Conservation (phyloP, 495 filamentous ascomycete species). For the Neurospora sp. region DNA sequence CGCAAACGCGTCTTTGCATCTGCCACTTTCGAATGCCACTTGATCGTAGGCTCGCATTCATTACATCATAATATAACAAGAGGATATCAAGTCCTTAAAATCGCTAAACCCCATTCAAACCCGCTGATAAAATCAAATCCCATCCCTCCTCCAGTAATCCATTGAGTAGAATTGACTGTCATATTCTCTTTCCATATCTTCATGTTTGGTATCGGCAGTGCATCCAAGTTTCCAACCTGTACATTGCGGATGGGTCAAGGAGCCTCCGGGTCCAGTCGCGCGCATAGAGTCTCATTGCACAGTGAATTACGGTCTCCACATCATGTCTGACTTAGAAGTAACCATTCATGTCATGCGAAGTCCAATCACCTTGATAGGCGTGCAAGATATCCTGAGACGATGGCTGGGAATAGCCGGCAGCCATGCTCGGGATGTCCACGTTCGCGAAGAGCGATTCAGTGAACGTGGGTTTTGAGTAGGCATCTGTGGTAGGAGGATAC, state of each 20-base stretch:
- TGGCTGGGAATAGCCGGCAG: slow-evolving; percentile 29
- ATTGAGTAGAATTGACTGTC: not conserved
- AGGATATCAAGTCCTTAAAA: not conserved
- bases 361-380: slow-evolving; percentile 32
- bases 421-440: slow-evolving; percentile 25
- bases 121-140: not conserved
- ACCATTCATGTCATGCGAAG: slow-evolving; percentile 22
- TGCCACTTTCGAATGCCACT: not conserved
- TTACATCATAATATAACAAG: not conserved
- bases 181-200: not conserved
- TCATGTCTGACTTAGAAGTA: slow-evolving; percentile 10
- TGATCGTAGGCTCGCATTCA: not conserved
- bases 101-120: not conserved
- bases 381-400: slow-evolving; percentile 30
- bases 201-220: not conserved
- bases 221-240: not conserved
- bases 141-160: not conserved
- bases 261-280: not conserved
- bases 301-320: not conserved
- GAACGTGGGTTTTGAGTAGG: slow-evolving; percentile 21
- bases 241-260: not conserved
- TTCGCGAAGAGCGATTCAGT: slow-evolving; percentile 26
- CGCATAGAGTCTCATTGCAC: not conserved
- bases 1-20: not conserved
- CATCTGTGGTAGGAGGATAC: slow-evolving; percentile 13